A percentile compares a stretch with the other conserved stretches of the same genome.
phyloP scores from a whole-genome alignment of 1,139 yeast genomes.

The Debaryomyces nepalensis region DNA sequence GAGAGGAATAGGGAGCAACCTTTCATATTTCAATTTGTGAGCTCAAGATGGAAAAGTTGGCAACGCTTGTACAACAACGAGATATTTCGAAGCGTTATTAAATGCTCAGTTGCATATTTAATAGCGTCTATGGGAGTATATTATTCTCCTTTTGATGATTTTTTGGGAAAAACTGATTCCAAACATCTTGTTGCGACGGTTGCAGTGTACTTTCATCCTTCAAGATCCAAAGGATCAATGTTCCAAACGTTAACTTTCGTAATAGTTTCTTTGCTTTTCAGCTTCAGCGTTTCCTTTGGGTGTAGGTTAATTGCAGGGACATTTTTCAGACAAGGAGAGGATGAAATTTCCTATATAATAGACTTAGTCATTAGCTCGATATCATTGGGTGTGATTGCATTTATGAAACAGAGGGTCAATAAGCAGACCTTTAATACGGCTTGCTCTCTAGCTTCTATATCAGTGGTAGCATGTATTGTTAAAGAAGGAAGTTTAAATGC shows the following conservation, averaged over 20 bases:
- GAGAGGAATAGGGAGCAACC: conserved; percentile 10
- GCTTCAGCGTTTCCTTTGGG: conserved; percentile 57
- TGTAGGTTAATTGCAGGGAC: conserved; percentile 59
- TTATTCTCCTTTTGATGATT: conserved; percentile 55
- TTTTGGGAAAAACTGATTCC: conserved; percentile 70
- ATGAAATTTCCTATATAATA: conserved; percentile 56
- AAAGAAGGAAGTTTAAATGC: conserved; percentile 75
- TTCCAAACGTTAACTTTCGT: conserved; percentile 72
- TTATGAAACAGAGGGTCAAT: conserved; percentile 67
- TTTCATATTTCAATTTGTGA: neutral
- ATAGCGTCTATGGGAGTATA: conserved; percentile 80
- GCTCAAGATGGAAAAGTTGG: neutral
- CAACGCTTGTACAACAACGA: conserved; percentile 22
- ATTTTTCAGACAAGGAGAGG: conserved; percentile 51
- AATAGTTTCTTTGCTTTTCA: conserved; percentile 55
- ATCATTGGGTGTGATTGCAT: conserved; percentile 70
- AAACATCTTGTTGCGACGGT: conserved; percentile 85
- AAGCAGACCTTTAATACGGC: conserved; percentile 81
- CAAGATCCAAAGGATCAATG: conserved; percentile 82
- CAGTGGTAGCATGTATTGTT: conserved; percentile 72
- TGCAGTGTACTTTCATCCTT: conserved; percentile 84
- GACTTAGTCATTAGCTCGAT: conserved; percentile 59
- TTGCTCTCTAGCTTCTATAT: conserved; percentile 75
- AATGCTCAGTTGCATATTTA: conserved; percentile 73
- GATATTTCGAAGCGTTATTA: conserved; percentile 45